Percentiles rank a stretch among this genome's conserved stretches.
Evolutionary conservation across 208 protist species (phyloP).

Genomic region (Leptomonas pyrrhocoris): DNA sequence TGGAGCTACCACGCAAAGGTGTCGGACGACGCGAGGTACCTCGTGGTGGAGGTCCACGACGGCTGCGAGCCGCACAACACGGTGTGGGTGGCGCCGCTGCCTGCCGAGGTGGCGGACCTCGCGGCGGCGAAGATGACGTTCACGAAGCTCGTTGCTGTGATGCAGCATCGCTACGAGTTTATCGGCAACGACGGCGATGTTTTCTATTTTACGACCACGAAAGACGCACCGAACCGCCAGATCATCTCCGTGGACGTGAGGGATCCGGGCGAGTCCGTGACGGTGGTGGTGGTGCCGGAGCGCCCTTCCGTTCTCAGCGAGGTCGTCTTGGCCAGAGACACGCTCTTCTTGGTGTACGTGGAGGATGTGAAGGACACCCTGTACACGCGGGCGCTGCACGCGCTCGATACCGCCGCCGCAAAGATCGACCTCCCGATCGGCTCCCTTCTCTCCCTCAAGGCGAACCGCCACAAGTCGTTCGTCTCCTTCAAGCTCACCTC

Average conservation of each 20-base stretch:
- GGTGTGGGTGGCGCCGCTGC: slow-evolving; percentile 77
- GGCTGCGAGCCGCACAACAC: slow-evolving; percentile 84
- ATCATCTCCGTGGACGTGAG: slow-evolving; percentile 81
- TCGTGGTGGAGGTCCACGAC: slow-evolving; percentile 68
- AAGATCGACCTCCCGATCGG: slow-evolving; percentile 80
- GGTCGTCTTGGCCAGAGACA: slow-evolving; percentile 55
- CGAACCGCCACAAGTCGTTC: slow-evolving; percentile 57
- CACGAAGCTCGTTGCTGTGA: slow-evolving; percentile 79
- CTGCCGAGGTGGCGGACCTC: slow-evolving; percentile 31
- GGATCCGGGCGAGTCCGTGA: slow-evolving; percentile 27
- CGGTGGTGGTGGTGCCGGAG: slow-evolving; percentile 72
- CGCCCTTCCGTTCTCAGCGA: slow-evolving; percentile 62
- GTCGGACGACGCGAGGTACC: slow-evolving; percentile 78
- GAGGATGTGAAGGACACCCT: slow-evolving; percentile 94
- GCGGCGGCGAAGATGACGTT: slow-evolving; percentile 39
- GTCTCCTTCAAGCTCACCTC: slow-evolving; percentile 91
- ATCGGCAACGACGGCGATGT: slow-evolving; percentile 80
- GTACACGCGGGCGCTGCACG: slow-evolving; percentile 60
- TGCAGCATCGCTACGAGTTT: slow-evolving; percentile 84
- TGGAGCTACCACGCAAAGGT: slow-evolving; percentile 69
- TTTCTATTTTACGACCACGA: slow-evolving; percentile 92
- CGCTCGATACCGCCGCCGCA: slow-evolving; percentile 10
- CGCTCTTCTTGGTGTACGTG: slow-evolving; percentile 84
- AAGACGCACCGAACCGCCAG: slow-evolving; percentile 80
- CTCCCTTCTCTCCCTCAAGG: slow-evolving; percentile 53